A percentile compares a stretch with the other conserved stretches of the same genome.
Conservation (phyloP, 1,284 basidiomycete genomes). For the Trichosporon inkin region DNA sequence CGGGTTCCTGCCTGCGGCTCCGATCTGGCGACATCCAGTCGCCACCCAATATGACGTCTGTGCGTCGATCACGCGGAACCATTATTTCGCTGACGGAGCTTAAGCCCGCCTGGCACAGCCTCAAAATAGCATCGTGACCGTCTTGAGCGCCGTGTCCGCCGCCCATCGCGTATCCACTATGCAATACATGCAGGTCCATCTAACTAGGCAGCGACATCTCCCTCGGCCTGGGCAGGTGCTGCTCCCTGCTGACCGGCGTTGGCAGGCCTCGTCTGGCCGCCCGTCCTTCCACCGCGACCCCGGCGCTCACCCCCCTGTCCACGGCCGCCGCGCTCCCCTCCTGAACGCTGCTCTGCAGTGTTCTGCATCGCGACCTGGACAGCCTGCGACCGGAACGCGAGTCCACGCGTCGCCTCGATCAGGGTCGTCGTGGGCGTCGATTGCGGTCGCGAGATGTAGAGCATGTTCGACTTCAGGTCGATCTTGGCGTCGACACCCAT, state of each 20-base stretch:
- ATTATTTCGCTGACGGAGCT: background rate
- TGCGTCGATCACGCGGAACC: slow-evolving; percentile 5
- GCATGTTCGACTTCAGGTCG: slow-evolving; percentile 92
- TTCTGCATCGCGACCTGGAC: slow-evolving; percentile 71
- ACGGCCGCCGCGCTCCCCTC: slow-evolving; percentile 29
- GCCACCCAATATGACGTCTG: slow-evolving; percentile 6
- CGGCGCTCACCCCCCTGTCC: slow-evolving; percentile 33
- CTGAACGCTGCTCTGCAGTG: slow-evolving; percentile 26
- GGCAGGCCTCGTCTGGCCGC: slow-evolving; percentile 19
- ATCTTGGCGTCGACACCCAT: slow-evolving; percentile 96
- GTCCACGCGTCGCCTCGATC: slow-evolving; percentile 91
- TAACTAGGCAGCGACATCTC: slow-evolving; percentile 21
- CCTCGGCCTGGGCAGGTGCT: slow-evolving; percentile 15
- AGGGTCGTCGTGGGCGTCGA: slow-evolving; percentile 89
- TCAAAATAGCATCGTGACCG: background rate
- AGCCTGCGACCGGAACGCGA: slow-evolving; percentile 86
- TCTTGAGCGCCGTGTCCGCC: background rate
- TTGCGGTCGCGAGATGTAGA: slow-evolving; percentile 87
- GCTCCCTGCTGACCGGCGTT: slow-evolving; percentile 11
- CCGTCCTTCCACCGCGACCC: slow-evolving; percentile 30
- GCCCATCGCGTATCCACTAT: slow-evolving; percentile 6
- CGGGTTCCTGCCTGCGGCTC: no score
- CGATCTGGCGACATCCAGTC: background rate
- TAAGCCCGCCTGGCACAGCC: background rate
- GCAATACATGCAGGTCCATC: slow-evolving; percentile 23